Conservation (phyloP, 129 eudicot species). For the Tagetes erecta region DNA sequence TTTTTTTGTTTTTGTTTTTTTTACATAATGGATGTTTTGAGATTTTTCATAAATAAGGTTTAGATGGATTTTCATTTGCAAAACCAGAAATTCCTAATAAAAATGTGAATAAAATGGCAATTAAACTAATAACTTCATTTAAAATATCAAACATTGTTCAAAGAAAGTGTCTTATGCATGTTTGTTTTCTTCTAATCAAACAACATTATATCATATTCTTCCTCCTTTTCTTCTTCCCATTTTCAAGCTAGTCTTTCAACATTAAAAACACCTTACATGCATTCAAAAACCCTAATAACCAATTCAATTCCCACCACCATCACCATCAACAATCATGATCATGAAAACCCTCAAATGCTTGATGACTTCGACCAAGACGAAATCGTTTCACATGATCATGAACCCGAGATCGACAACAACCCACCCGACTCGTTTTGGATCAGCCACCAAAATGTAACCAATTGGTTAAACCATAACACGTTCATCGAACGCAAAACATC, state of each 20-base stretch:
- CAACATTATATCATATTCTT: constrained; percentile 12
- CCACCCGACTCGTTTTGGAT: constrained; percentile 63
- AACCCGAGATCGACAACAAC: constrained; percentile 13
- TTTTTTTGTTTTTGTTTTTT: too few relatives aligned
- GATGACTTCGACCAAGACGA: not conserved
- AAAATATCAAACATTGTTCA: not conserved
- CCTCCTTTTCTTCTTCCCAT: not conserved
- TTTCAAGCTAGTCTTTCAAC: not conserved
- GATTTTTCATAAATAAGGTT: too few relatives aligned
- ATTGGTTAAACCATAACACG: constrained; percentile 53
- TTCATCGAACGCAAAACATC: constrained; percentile 53
- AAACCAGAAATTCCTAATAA: too few relatives aligned
- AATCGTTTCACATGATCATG: constrained; percentile 9
- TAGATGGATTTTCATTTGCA: too few relatives aligned
- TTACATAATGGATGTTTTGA: too few relatives aligned
- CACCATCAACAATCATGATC: constrained; percentile 11
- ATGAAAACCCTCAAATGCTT: constrained; percentile 15
- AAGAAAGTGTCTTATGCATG: not conserved
- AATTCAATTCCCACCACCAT: constrained; percentile 2
- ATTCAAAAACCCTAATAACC: constrained; percentile 26
- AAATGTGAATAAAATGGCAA: too few relatives aligned
- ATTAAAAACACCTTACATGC: constrained; percentile 25
- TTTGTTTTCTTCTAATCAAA: constrained; percentile 23
- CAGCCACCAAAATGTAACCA: constrained; percentile 38
- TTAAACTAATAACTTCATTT: too few relatives aligned